Evolutionary conservation across 768 basidiomycete genomes (phyloP).

Genomic region (Austroboletus festivus): DNA sequence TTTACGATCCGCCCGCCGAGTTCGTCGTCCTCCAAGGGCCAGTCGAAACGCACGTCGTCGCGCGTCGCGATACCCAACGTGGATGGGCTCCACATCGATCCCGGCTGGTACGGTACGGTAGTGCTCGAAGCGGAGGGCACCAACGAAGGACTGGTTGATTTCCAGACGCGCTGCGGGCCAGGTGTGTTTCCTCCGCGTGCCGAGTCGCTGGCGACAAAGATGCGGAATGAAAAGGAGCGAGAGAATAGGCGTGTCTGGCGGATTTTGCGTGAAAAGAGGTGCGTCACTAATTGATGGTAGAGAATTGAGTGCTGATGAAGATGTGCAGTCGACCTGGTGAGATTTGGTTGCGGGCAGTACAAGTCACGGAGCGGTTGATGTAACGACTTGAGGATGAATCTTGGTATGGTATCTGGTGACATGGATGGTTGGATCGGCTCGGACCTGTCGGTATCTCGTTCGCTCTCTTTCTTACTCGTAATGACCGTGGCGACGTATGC

Average conservation of each 20-base stretch:
- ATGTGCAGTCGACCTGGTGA: constrained; percentile 26
- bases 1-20: constrained; percentile 60
- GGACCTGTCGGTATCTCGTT: too few species aligned
- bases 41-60: constrained; percentile 20
- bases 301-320: constrained; percentile 57
- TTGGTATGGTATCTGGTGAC: too few species aligned
- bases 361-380: constrained; percentile 60
- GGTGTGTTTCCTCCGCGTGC: constrained; percentile 64
- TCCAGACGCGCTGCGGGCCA: constrained; percentile 69
- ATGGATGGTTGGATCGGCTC: too few species aligned
- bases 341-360: constrained; percentile 46
- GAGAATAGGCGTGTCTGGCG: constrained; percentile 60
- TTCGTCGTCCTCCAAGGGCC: constrained; percentile 27
- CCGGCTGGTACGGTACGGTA: constrained; percentile 80
- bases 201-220: constrained; percentile 33
- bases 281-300: constrained; percentile 22
- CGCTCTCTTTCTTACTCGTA: too few species aligned
- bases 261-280: constrained; percentile 78
- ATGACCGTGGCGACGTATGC: background rate
- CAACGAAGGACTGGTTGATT: constrained; percentile 76
- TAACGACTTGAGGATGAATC: constrained; percentile 15
- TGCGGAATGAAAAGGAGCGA: constrained; percentile 36
- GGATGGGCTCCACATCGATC: constrained; percentile 58
- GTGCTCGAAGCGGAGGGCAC: constrained; percentile 87
- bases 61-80: constrained; percentile 53